phyloP scores from a whole-genome alignment of 306 rosid species.

The barrel medic (Medicago truncatula) region DNA sequence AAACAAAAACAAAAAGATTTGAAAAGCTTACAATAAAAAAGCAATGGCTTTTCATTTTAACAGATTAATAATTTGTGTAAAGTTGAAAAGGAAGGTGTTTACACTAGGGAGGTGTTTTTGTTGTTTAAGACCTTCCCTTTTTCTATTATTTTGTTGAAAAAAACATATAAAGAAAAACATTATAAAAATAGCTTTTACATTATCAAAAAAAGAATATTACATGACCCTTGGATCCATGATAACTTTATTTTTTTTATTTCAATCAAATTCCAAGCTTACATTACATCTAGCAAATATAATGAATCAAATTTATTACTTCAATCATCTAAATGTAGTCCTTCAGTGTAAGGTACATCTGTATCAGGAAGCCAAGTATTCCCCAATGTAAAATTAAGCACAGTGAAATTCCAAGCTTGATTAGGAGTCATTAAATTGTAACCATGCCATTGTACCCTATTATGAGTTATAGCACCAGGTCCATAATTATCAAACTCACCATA shows the following conservation, averaged over 20 bases:
- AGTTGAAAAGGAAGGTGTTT: too few species aligned
- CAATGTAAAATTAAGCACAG: constrained; percentile 64
- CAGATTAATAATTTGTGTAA: too few species aligned
- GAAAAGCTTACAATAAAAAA: too few species aligned
- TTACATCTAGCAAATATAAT: constrained; percentile 1
- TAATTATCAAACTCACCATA: constrained; percentile 72
- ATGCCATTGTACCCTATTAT: constrained; percentile 66
- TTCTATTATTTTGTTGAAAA: too few species aligned
- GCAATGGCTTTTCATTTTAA: too few species aligned
- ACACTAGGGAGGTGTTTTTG: too few species aligned
- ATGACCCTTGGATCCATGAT: neutral
- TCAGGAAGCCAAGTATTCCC: constrained; percentile 77
- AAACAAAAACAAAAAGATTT: too few species aligned
- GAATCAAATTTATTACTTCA: constrained; percentile 30
- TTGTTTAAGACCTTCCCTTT: too few species aligned
- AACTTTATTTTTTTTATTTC: constrained; percentile 21
- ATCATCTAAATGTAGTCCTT: constrained; percentile 49
- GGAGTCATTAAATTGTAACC: constrained; percentile 61
- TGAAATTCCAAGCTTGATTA: constrained; percentile 68
- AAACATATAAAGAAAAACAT: too few species aligned
- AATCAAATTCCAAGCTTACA: constrained; percentile 36
- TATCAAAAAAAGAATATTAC: neutral
- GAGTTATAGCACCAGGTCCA: constrained; percentile 73
- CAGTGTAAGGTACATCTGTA: constrained; percentile 66
- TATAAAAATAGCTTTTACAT: too few species aligned